Conservation (phyloP, 345 rosid genomes). For the Cardiospermum halicacabum region DNA sequence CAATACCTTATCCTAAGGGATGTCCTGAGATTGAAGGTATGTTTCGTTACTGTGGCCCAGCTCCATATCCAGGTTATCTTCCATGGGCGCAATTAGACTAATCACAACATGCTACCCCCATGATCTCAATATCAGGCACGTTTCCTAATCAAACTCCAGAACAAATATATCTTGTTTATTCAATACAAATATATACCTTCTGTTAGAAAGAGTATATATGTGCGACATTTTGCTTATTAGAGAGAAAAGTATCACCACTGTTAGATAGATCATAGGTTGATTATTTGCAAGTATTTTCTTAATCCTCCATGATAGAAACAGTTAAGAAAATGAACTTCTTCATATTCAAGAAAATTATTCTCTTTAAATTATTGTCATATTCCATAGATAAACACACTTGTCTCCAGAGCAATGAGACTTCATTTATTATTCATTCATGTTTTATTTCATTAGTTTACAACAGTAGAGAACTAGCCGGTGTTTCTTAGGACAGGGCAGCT, state of each 20-base stretch:
- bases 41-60: constrained; percentile 74
- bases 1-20: constrained; percentile 87
- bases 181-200: not conserved
- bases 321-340: not conserved
- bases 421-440: no score
- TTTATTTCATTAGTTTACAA: no score
- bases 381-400: no score
- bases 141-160: not conserved
- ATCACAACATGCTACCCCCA: not conserved
- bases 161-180: not conserved
- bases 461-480: constrained; percentile 27
- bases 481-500: constrained; percentile 43
- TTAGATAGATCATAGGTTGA: not conserved
- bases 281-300: not conserved
- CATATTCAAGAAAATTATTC: no score
- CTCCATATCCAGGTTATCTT: constrained; percentile 68
- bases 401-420: no score
- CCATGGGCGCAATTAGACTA: constrained; percentile 51
- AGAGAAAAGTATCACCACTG: not conserved
- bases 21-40: constrained; percentile 81
- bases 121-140: not conserved
- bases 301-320: not conserved
- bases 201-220: not conserved
- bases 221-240: not conserved
- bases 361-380: no score